phyloP scores from a whole-genome alignment of 306 rosid genomes.

The Lathyrus tuberosus region DNA sequence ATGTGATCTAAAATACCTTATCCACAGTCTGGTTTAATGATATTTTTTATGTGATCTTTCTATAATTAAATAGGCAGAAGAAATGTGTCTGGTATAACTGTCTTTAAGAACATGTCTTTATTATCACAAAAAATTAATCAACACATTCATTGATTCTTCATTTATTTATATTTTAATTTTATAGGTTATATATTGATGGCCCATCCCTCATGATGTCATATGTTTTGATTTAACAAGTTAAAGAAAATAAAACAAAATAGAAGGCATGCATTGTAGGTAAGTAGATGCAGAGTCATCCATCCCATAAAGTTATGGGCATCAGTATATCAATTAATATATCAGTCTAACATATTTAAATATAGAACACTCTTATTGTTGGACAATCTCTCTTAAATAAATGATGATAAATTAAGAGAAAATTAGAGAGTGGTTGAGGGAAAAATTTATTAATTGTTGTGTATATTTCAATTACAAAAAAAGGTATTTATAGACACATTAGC shows the following conservation, averaged over 20 bases:
- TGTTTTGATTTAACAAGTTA: constrained; percentile 12
- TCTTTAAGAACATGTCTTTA: constrained; percentile 16
- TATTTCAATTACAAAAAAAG: too few species aligned
- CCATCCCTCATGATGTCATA: constrained; percentile 7
- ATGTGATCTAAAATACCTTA: constrained; percentile 9
- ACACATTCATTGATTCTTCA: constrained; percentile 14
- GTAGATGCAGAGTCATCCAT: constrained; percentile 34
- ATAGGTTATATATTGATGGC: background rate
- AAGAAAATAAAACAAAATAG: constrained; percentile 30
- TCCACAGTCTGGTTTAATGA: constrained; percentile 29
- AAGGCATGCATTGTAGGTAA: constrained; percentile 34
- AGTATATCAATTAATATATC: background rate
- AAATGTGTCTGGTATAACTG: constrained; percentile 29
- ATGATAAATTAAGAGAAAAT: too few species aligned
- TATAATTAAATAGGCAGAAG: constrained; percentile 1
- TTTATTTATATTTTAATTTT: background rate
- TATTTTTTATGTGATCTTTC: background rate
- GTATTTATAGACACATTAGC: too few species aligned
- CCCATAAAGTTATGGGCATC: constrained; percentile 21
- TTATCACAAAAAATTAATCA: constrained; percentile 17
- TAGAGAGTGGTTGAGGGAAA: too few species aligned
- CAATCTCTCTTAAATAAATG: too few species aligned
- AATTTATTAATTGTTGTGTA: too few species aligned
- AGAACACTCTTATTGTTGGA: too few species aligned
- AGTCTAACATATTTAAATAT: too few species aligned